Evolutionary conservation across 2,329 filamentous ascomycete genomes (phyloP).

Genomic region (Trichoderma guizhouense): DNA sequence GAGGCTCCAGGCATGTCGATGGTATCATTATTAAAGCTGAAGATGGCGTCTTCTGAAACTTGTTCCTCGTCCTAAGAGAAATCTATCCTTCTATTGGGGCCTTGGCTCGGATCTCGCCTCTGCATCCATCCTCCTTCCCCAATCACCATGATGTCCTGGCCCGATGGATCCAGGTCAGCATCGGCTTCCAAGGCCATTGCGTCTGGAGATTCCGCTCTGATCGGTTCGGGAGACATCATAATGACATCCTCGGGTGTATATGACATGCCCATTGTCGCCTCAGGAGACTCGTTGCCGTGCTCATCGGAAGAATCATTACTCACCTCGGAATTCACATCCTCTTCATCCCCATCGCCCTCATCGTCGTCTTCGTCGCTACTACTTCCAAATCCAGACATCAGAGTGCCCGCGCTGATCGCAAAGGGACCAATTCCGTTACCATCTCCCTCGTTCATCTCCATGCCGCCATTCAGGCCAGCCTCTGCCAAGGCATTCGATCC

Average conservation of each 20-base stretch:
- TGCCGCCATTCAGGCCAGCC: conserved; percentile 72
- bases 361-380: conserved; percentile 96
- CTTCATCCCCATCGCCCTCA: conserved; percentile 81
- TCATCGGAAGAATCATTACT: conserved; percentile 42
- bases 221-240: conserved; percentile 33
- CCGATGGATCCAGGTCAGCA: neutral
- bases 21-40: conserved; percentile 8
- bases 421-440: conserved; percentile 69
- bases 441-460: conserved; percentile 64
- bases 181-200: conserved; percentile 19
- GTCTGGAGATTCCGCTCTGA: conserved; percentile 26
- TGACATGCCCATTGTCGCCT: conserved; percentile 28
- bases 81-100: conserved; percentile 8
- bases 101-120: neutral
- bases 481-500: conserved; percentile 72
- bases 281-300: conserved; percentile 28
- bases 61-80: conserved; percentile 8
- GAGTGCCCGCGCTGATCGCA: conserved; percentile 66
- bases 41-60: neutral
- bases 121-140: neutral
- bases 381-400: conserved; percentile 89
- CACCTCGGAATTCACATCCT: conserved; percentile 68
- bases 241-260: conserved; percentile 31
- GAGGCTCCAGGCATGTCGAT: conserved; percentile 4
- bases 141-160: conserved; percentile 6